Base-by-base conservation (phyloP, 768 basidiomycete genomes). In the Xerocomus potaroensis region DNA sequence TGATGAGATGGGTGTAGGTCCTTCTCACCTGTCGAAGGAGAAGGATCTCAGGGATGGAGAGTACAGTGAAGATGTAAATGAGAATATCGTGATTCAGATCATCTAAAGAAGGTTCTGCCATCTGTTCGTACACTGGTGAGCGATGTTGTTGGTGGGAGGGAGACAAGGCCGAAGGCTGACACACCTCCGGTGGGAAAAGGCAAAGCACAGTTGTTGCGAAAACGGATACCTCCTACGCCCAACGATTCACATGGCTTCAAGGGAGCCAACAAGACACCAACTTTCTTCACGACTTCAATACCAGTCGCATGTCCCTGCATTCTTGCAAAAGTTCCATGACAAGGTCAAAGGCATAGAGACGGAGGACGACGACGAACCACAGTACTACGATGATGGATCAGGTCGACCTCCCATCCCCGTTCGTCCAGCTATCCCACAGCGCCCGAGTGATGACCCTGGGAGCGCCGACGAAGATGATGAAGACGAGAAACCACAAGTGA, bases 401-500 rank as follows among this genome's bases (percentile, higher is more conserved):
- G 85, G 84, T 2, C 73, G 86, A 27, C 81, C 79, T 19, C 85
- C 84, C n/a, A 87, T 87, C 26, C 86, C 86, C 11, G 68, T 73
- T 49, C 77, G 84, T n/a, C 84, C 86, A 33, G 65, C 83, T 11
- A 85, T 87, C 23, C 85, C 86, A 9, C 71, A 80, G 58, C 74
- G 85, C 27, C 84, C 84, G 0, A 76, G 72, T 11, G 76, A 79
- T 38, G 79, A 87, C 46, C 81, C 78, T 8, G 85, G 86, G 41
- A 87, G 84, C 54, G 86, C 78, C 11, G 81, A 83, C 42, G 87
- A 90, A 47, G 83, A 82, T 48, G 71, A 72, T 4, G 78, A 63
- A 0, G 91, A 92, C 57, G 92, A 94, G 65, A 83, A 77, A 54
- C 92, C 92, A 3, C 88, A 90, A 60, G 81, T 96, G 8, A 90